These are phyloP conservation scores for Pichia exigua DNA, from an alignment of 805 yeast species.

Conservation along the genomic window DNA sequence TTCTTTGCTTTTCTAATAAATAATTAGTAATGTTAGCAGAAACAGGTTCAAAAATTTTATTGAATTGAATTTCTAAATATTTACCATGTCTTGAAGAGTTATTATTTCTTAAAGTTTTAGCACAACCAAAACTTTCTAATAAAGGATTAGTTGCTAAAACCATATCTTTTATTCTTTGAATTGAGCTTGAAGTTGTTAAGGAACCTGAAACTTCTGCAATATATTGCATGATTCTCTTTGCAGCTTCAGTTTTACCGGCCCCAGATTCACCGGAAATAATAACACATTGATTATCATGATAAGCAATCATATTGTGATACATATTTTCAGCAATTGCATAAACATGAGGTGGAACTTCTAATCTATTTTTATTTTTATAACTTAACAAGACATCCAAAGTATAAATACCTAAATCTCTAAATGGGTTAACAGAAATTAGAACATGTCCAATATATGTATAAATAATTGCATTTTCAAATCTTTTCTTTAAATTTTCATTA, in stretches of 20 bases:
- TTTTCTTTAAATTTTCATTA: conserved; percentile 80
- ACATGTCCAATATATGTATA: conserved; percentile 94
- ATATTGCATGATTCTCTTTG: conserved; percentile 96
- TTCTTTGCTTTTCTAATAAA: conserved; percentile 88
- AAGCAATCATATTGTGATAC: conserved; percentile 92
- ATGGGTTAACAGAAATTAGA: conserved; percentile 92
- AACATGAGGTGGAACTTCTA: conserved; percentile 97
- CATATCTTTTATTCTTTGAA: conserved; percentile 89
- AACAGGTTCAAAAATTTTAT: conserved; percentile 75
- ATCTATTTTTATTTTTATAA: conserved; percentile 85
- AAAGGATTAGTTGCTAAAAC: conserved; percentile 94
- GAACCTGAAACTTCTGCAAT: conserved; percentile 83
- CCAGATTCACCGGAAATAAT: conserved; percentile 97
- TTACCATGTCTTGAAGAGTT: conserved; percentile 91
- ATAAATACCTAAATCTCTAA: conserved; percentile 92
- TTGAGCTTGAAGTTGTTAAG: conserved; percentile 51
- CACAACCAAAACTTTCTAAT: conserved; percentile 88
- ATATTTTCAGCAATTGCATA: conserved; percentile 95
- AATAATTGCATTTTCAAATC: conserved; percentile 84
- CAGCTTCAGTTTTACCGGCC: conserved; percentile 98
- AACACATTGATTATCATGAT: conserved; percentile 92
- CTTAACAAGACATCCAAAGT: conserved; percentile 67
- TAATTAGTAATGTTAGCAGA: conserved; percentile 96
- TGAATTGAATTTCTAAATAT: conserved; percentile 86
- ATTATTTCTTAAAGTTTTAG: conserved; percentile 82